Evolutionary conservation across 1,139 yeast genomes (phyloP).

Genomic region (Pichia sp.): DNA sequence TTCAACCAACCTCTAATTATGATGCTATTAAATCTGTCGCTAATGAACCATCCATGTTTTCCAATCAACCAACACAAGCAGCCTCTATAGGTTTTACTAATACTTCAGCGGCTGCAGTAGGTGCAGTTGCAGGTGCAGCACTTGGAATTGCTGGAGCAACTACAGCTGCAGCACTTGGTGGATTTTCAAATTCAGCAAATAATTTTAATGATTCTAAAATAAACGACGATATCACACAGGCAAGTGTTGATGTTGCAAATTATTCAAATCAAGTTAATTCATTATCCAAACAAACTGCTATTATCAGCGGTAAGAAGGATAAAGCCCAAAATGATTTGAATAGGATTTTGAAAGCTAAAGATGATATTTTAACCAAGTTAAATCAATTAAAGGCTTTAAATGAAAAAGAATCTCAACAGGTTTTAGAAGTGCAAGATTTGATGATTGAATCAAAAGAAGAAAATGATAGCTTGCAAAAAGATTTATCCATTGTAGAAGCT

Average conservation of each 20-base stretch:
- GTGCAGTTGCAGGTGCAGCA: constrained; percentile 13
- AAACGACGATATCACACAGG: constrained; percentile 65
- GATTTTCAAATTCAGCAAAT: constrained; percentile 20
- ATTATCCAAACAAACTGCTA: constrained; percentile 66
- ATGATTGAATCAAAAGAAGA: constrained; percentile 59
- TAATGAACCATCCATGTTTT: constrained; percentile 5
- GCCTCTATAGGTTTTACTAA: constrained; percentile 14
- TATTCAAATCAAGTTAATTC: constrained; percentile 80
- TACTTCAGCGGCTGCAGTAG: constrained; percentile 8
- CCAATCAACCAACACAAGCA: constrained; percentile 18
- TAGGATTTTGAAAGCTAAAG: constrained; percentile 56
- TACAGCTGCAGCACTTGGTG: constrained; percentile 17
- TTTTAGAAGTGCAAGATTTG: constrained; percentile 58
- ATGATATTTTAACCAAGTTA: constrained; percentile 67
- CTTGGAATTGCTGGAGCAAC: constrained; percentile 14
- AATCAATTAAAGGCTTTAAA: constrained; percentile 61
- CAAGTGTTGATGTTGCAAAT: constrained; percentile 83
- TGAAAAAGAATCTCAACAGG: constrained; percentile 74
- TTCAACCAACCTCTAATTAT: constrained; percentile 24
- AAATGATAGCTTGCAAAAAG: constrained; percentile 66
- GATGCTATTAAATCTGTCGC: constrained; percentile 25
- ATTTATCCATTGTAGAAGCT: constrained; percentile 76
- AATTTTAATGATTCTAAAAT: constrained; percentile 32
- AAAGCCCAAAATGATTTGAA: constrained; percentile 74
- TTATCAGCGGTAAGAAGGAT: constrained; percentile 61